Evolutionary conservation across 208 protist species (phyloP), one percentile per base, ranked within the genome.

Genomic region (Acanthamoeba divionensis): DNA sequence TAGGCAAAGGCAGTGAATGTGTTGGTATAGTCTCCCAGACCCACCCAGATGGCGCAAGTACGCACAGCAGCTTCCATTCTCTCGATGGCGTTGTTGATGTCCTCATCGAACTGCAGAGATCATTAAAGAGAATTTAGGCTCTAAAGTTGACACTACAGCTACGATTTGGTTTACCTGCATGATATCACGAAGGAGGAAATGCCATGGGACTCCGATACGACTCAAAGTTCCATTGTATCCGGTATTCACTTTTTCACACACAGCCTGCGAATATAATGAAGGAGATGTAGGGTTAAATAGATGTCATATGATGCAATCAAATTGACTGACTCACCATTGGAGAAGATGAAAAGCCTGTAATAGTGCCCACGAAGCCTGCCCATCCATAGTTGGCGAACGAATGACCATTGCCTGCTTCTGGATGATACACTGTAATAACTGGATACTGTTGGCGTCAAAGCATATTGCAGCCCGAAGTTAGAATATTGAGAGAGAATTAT

Each of bases 171-270:
- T 29, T 79, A 79, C 69, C 79, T 91, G 90, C 44, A 92, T 47
- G 8, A 92, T 92, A 10, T 92, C 90, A 24, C 66, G 55, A 21
- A 92, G 55, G 29, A 92, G 47, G 41, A 92, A 90, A 12, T 92
- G 82, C 50, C 66, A 92, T 31, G 90, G 90, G 41, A 71, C 54
- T 18, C 90, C 90, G n/a, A 66, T 24, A 52, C 90, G 80, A 31
- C 55, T 79, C 21, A 52, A 44, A 0, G 90, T 90, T 24, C 90
- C 90, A 18, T 90, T 89, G 57, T 79, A 90, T 21, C 41, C 52
- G 31, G 31, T 73, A 66, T 69, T 83, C 18, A 85, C 52, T 45
- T 92, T 92, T 21, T 92, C 90, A 52, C 90, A 90, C 50, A 92
- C 87, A 33, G 29, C n/a, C n/a, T n/a, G n/a, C n/a, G n/a, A n/a